Percentiles rank a stretch among this genome's conserved stretches.
Evolutionary conservation across 2,329 filamentous ascomycete species (phyloP).

Genomic region (Curvularia sp.): DNA sequence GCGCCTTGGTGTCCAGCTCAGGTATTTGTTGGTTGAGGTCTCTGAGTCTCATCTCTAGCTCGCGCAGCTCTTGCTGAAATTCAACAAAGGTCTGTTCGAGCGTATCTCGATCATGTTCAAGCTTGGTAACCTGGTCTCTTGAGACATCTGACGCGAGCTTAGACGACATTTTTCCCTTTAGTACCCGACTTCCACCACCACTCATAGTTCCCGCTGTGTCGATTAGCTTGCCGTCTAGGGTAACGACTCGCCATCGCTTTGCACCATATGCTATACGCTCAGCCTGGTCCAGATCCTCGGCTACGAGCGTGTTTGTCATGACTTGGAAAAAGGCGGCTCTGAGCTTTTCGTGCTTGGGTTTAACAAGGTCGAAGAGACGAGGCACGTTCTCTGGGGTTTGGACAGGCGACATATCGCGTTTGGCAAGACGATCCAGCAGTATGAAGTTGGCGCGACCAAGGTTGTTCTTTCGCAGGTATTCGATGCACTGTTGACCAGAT

Average conservation of each 20-base stretch:
- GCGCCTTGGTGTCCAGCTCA: conserved; percentile 84
- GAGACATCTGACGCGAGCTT: conserved; percentile 87
- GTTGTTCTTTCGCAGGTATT: conserved; percentile 96
- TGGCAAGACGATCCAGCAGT: conserved; percentile 84
- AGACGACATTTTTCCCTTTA: conserved; percentile 94
- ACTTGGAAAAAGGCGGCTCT: conserved; percentile 93
- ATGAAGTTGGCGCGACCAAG: conserved; percentile 97
- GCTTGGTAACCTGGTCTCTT: conserved; percentile 85
- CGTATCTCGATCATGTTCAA: conserved; percentile 85
- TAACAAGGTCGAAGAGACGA: conserved; percentile 90
- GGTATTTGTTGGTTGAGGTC: conserved; percentile 81
- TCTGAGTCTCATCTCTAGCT: conserved; percentile 76
- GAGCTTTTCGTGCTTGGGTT: conserved; percentile 86
- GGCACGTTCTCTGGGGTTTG: conserved; percentile 92
- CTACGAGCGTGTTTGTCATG: conserved; percentile 92
- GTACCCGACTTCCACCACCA: conserved; percentile 89
- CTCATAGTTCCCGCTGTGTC: conserved; percentile 99
- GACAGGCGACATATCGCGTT: conserved; percentile 78
- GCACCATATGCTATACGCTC: conserved; percentile 96
- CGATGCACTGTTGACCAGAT: conserved; percentile 96
- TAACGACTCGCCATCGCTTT: conserved; percentile 94
- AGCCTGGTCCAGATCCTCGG: conserved; percentile 90
- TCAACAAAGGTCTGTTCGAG: conserved; percentile 83
- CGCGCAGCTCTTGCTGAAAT: conserved; percentile 83
- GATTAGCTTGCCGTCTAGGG: conserved; percentile 91